Evolutionary conservation across 768 basidiomycete genomes (phyloP).

Genomic region (Nidularia sp.): DNA sequence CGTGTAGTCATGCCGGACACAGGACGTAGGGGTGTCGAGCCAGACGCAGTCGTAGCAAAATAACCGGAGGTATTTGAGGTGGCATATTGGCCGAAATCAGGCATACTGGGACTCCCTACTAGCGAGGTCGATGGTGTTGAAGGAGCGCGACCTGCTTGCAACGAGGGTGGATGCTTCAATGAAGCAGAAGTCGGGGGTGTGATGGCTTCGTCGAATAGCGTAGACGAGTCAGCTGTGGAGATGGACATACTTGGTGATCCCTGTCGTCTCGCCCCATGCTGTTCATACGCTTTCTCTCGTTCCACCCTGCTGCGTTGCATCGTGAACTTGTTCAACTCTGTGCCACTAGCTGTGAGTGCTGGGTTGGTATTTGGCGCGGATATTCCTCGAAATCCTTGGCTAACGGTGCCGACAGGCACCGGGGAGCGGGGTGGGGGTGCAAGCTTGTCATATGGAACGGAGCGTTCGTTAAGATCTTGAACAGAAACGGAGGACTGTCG

Average conservation of each 20-base stretch:
- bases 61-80: slow-evolving; percentile 12
- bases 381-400: slow-evolving; percentile 59
- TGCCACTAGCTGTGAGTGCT: slow-evolving; percentile 65
- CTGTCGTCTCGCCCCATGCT: slow-evolving; percentile 31
- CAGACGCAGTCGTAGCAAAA: slow-evolving; percentile 14
- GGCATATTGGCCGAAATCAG: slow-evolving; percentile 50
- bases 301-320: slow-evolving; percentile 48
- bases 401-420: slow-evolving; percentile 48
- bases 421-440: slow-evolving; percentile 56
- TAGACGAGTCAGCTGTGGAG: slow-evolving; percentile 56
- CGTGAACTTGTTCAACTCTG: slow-evolving; percentile 63
- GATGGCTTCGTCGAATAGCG: slow-evolving; percentile 48
- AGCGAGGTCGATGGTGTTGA: slow-evolving; percentile 53
- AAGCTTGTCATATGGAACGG: slow-evolving; percentile 72
- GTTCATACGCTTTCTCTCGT: slow-evolving; percentile 49
- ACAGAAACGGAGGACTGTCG: slow-evolving; percentile 60
- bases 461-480: slow-evolving; percentile 60
- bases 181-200: slow-evolving; percentile 31
- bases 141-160: slow-evolving; percentile 37
- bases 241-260: slow-evolving; percentile 48
- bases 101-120: slow-evolving; percentile 41
- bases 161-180: slow-evolving; percentile 13
- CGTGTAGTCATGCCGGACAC: slow-evolving; percentile 47
- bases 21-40: slow-evolving; percentile 42
- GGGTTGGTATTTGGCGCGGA: slow-evolving; percentile 86